Conservation (phyloP, 1,284 basidiomycete genomes). For the Puccinia hordei region DNA sequence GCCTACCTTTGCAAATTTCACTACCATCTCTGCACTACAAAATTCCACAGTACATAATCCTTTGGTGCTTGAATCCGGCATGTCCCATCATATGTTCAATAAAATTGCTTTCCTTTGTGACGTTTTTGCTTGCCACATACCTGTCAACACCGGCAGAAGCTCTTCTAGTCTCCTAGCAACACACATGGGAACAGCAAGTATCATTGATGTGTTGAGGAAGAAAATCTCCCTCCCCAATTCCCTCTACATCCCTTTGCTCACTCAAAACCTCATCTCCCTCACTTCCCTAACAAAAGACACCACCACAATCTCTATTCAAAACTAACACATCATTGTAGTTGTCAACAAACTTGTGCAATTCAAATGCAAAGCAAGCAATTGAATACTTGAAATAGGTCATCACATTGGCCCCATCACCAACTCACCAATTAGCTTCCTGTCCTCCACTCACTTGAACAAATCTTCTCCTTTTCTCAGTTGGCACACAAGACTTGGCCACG, state of each 20-base stretch:
- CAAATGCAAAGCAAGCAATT: background rate
- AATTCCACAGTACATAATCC: too few species aligned
- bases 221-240: background rate
- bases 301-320: too few species aligned
- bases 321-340: background rate
- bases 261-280: background rate
- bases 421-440: too few species aligned
- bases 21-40: too few species aligned
- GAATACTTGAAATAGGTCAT: background rate
- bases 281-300: too few species aligned
- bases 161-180: background rate
- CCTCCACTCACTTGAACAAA: too few species aligned
- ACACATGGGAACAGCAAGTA: background rate
- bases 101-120: background rate
- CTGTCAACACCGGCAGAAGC: background rate
- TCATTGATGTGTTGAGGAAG: background rate
- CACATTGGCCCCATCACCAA: too few species aligned
- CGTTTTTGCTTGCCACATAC: background rate
- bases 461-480: background rate
- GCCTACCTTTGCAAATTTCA: too few species aligned
- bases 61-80: background rate
- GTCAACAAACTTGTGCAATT: background rate
- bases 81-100: conserved; percentile 26
- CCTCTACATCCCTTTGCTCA: background rate
- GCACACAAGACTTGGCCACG: background rate